phyloP scores from a whole-genome alignment of 352 stramenopile species.

The Phytophthora podocarpi region DNA sequence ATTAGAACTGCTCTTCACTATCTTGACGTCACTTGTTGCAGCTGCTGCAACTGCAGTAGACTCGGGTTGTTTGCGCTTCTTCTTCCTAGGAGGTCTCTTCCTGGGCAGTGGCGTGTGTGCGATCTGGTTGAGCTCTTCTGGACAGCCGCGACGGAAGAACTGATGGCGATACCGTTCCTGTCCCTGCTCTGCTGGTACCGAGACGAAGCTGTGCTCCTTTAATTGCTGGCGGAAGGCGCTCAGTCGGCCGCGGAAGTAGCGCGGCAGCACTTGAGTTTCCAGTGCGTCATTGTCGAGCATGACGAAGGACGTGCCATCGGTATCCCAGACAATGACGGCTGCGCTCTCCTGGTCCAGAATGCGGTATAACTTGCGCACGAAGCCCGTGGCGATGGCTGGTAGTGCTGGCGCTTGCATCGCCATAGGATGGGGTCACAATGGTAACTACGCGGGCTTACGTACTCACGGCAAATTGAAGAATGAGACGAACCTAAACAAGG shows the following conservation, averaged over 20 bases:
- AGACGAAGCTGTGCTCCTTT: constrained; percentile 62
- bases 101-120: constrained; percentile 41
- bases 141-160: constrained; percentile 53
- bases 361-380: constrained; percentile 86
- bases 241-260: constrained; percentile 73
- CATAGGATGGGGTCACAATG: neutral
- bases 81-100: constrained; percentile 33
- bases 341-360: constrained; percentile 78
- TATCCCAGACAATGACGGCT: constrained; percentile 66
- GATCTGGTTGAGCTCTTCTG: constrained; percentile 46
- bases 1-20: constrained; percentile 16
- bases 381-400: constrained; percentile 68
- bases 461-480: constrained; percentile 30
- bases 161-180: constrained; percentile 47
- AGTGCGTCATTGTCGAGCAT: constrained; percentile 66
- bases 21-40: constrained; percentile 6
- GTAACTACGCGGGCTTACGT: neutral
- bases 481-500: constrained; percentile 17
- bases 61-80: constrained; percentile 31
- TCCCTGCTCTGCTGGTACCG: constrained; percentile 3
- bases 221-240: constrained; percentile 82
- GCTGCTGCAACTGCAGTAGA: neutral
- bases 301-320: constrained; percentile 57
- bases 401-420: constrained; percentile 9
- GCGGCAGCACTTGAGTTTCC: constrained; percentile 62